Evolutionary conservation across 192 early-diverging fungal genomes (phyloP), one percentile per base, ranked within the genome.

Genomic region (Umbelopsis ramanniana): DNA sequence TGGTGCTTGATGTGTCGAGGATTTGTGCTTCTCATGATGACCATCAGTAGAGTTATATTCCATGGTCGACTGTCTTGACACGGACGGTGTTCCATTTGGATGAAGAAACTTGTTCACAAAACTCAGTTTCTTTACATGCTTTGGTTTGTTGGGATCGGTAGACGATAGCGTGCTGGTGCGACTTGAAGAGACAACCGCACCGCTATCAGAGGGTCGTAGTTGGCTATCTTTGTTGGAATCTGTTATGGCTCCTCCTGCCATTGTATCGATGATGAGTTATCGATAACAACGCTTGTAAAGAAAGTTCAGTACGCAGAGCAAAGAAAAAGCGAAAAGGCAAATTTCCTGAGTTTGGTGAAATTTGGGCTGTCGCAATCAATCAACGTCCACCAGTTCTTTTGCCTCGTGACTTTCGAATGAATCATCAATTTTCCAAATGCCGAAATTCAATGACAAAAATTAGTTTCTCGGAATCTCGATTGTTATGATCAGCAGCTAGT

Each of bases 71-170:
- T 63, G 57, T 37, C 57, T 63, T 4, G 57, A 63, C 6, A 63
- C 19, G 15, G 57, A 19, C 19, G 57, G 57, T 63, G 57, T 37
- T 14, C n/a, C 48, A 6, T 37, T 63, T 0, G 57, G 57, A 14
- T 63, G 57, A 3, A 63, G 57, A 37, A 63, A 33, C 14, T 63
- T 63, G 57, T 37, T 63, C 26, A 63, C 57, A 63, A 63, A 63
- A 19, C 33, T 37, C 10, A 37, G 57, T 26, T 63, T 63, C 57
- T 63, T 63, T 29, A 29, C 29, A 37, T 17, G 26, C 17, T 29
- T 29, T 6, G 33, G 5, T 63, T 37, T 63, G 19, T 63, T 55
- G 53, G 23, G 57, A 3, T 63, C 57, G 15, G 24, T 37, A 6
- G 57, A 63, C 19, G 57, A 63, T 37, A 63, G 57, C 3, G 57